phyloP scores from a whole-genome alignment of 768 basidiomycete genomes.

The Lentinula aciculospora region DNA sequence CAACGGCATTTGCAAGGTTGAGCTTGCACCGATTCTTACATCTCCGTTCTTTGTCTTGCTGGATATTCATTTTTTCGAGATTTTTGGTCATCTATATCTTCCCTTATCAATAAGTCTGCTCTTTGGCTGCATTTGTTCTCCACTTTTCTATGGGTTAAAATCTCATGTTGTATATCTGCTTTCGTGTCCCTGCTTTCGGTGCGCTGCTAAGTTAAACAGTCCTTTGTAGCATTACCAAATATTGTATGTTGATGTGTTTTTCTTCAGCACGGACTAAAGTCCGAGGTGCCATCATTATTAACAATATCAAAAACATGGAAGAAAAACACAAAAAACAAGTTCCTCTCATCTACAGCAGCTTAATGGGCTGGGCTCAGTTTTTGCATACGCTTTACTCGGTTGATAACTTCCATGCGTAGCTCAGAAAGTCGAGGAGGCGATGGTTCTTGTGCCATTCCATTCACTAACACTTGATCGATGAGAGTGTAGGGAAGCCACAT shows the following conservation, averaged over 20 bases:
- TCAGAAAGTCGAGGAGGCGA: conserved; percentile 43
- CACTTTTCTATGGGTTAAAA: not conserved
- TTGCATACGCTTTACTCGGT: conserved; percentile 64
- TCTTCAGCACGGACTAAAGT: too few species aligned
- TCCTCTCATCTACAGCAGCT: too few species aligned
- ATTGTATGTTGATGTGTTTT: not conserved
- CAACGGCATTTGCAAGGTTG: conserved; percentile 6
- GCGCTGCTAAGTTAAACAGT: not conserved
- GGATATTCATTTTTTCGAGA: not conserved
- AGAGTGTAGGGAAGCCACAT: conserved; percentile 84
- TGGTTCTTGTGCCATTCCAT: conserved; percentile 48
- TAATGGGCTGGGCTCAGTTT: conserved; percentile 20
- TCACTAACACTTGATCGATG: conserved; percentile 75
- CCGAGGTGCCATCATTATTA: too few species aligned
- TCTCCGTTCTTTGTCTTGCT: not conserved
- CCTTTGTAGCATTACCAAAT: not conserved
- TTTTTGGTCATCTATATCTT: not conserved
- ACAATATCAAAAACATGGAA: too few species aligned
- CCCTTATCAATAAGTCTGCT: not conserved
- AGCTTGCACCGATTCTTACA: not conserved
- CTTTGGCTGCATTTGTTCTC: too few species aligned
- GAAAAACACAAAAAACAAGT: too few species aligned
- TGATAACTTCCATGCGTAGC: conserved; percentile 55
- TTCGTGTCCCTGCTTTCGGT: not conserved
- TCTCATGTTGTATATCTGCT: not conserved